These are phyloP conservation scores for Tuber aestivum DNA, from an alignment of 495 filamentous ascomycete species.

Conservation along the genomic window DNA sequence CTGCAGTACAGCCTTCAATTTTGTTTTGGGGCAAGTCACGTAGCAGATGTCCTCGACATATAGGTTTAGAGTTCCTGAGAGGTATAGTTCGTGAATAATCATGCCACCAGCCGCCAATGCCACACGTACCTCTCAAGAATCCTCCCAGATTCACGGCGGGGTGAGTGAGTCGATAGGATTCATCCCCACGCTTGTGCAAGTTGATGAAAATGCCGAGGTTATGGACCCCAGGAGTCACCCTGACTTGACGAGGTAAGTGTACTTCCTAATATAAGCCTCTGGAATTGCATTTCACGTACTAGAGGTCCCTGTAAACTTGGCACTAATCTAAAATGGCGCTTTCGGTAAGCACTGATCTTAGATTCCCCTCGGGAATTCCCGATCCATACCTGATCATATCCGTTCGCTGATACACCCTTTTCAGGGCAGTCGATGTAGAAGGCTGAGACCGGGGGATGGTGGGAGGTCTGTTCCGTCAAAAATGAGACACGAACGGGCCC, in stretches of 20 bases:
- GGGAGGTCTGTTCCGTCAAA: slow-evolving; percentile 95
- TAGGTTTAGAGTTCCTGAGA: slow-evolving; percentile 57
- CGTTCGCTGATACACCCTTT: slow-evolving; percentile 78
- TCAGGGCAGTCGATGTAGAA: slow-evolving; percentile 92
- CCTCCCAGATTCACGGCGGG: slow-evolving; percentile 89
- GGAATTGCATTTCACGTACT: slow-evolving; percentile 34
- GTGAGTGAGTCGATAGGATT: slow-evolving; percentile 92
- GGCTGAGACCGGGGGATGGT: slow-evolving; percentile 94
- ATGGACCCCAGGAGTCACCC: slow-evolving; percentile 82
- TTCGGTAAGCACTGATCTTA: not conserved
- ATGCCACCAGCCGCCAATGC: slow-evolving; percentile 18
- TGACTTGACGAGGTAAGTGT: slow-evolving; percentile 47
- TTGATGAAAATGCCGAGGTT: slow-evolving; percentile 95
- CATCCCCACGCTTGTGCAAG: slow-evolving; percentile 68
- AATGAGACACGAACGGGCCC: slow-evolving; percentile 74
- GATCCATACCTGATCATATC: slow-evolving; percentile 66
- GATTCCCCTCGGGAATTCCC: not conserved
- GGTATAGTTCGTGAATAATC: slow-evolving; percentile 2
- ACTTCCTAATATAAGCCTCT: not conserved
- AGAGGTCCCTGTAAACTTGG: slow-evolving; percentile 95
- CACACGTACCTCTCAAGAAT: slow-evolving; percentile 60
- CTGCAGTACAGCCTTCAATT: slow-evolving; percentile 80
- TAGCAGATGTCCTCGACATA: slow-evolving; percentile 84
- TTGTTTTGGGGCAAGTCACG: slow-evolving; percentile 77
- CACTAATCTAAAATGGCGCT: slow-evolving; percentile 55